Evolutionary conservation across 768 basidiomycete genomes (phyloP).

Genomic region (Collybiopsis luxurians): DNA sequence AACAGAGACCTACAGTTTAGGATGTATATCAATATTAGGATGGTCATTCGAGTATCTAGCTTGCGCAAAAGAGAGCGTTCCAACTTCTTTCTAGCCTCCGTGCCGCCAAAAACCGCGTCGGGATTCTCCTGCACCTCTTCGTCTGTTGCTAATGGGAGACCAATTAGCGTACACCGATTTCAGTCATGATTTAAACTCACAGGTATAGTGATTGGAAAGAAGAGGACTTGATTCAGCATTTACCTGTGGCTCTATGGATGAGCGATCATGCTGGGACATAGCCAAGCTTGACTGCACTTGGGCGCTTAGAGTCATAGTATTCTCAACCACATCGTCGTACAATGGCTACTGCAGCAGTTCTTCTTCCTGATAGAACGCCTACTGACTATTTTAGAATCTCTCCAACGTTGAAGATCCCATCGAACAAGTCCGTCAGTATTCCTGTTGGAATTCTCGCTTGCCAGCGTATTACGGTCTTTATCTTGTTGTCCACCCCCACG

Average conservation of each 20-base stretch:
- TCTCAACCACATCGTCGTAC: too few relatives aligned
- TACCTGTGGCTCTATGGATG: too few relatives aligned
- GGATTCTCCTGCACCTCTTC: not conserved
- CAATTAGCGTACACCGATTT: not conserved
- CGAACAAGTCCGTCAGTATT: conserved; percentile 45
- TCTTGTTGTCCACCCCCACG: conserved; percentile 2
- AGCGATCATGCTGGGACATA: too few relatives aligned
- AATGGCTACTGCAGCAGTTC: conserved; percentile 42
- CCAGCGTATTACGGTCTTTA: conserved; percentile 49
- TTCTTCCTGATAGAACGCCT: conserved; percentile 44
- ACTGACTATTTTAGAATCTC: conserved; percentile 67
- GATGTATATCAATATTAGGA: conserved; percentile 46
- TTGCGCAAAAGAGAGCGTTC: conserved; percentile 37
- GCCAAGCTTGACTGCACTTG: too few relatives aligned
- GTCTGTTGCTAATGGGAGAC: not conserved
- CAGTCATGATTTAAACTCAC: not conserved
- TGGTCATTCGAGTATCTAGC: conserved; percentile 48
- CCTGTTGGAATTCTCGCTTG: conserved; percentile 80
- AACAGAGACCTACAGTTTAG: conserved; percentile 43
- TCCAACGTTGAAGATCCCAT: conserved; percentile 51
- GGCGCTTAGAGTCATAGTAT: too few relatives aligned
- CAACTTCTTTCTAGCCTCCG: not conserved
- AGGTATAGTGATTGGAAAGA: not conserved
- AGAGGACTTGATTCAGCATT: not conserved
- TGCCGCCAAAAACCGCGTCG: not conserved